Evolutionary conservation across 1,284 basidiomycete genomes (phyloP), one percentile per base, ranked within the genome.

Genomic region (Abortiporus biennis): DNA sequence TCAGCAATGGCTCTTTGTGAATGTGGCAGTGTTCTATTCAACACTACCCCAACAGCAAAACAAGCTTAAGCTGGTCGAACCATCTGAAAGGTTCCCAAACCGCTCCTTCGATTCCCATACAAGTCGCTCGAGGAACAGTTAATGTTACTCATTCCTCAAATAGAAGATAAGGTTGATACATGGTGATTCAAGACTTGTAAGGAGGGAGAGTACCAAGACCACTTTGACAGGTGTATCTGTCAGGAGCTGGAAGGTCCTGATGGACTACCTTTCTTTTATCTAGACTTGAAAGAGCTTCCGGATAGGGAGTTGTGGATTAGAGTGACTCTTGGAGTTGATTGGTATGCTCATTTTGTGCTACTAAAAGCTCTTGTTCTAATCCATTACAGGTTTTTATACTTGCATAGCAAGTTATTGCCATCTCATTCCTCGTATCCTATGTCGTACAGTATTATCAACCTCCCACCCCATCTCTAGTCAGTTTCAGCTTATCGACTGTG

Each of bases 381-480:
- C 16, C 33, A 13, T 21, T 15, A 21, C n/a, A 52, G 46, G 27
- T 53, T 53, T 39, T 35, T 35, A 3, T 42, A 27, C 16, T 29
- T 43, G 24, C 41, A 41, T 2, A 46, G 45, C 22, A 20, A 35
- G 1, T 45, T 40, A 20, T 17, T 45, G 16, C 32, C 34, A 6
- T 38, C 41, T 3, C 46, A 53, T 32, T 46, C 46, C 5, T 39
- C 45, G 4, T 49, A 51, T 6, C 40, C 38, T 2, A 22, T 54
- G 2, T 51, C 52, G 0, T 45, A 51, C 23, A 46, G 45, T 20
- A 21, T 55, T 13, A 32, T 42, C 1, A 55, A 53, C 32, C 46
- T 55, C 2, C 46, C 47, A 11, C 27, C 43, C 2, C 38, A 42
- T 15, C 43, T 53, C 6, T 15, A 42, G 53, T 51, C 43, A 6